Percentiles rank a stretch among this genome's conserved stretches.
Conservation (phyloP, 1,284 basidiomycete species). For the Coniferiporia weirii region DNA sequence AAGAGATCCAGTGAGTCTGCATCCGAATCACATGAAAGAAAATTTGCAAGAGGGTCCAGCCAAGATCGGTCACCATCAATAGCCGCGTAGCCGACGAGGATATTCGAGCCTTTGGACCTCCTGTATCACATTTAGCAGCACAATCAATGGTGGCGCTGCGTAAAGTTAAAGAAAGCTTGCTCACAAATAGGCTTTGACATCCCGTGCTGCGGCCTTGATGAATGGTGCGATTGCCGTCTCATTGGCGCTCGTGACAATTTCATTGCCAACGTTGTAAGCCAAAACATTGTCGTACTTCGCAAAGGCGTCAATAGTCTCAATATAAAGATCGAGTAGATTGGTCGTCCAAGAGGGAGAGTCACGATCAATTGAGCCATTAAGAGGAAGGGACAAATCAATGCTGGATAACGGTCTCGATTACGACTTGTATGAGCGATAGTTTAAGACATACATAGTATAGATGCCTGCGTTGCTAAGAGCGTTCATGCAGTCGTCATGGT, state of each 20-base stretch:
- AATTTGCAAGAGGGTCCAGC: slow-evolving; percentile 71
- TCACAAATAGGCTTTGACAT: slow-evolving; percentile 80
- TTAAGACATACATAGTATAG: slow-evolving; percentile 69
- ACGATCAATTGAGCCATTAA: slow-evolving; percentile 85
- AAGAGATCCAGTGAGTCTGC: slow-evolving; percentile 75
- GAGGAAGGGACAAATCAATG: slow-evolving; percentile 79
- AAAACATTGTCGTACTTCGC: slow-evolving; percentile 80
- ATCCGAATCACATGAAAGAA: slow-evolving; percentile 77
- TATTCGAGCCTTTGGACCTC: slow-evolving; percentile 59
- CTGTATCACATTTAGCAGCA: slow-evolving; percentile 30
- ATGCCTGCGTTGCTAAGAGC: slow-evolving; percentile 75
- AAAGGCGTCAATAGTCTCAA: slow-evolving; percentile 74
- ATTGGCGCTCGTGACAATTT: slow-evolving; percentile 62
- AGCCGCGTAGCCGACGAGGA: slow-evolving; percentile 81
- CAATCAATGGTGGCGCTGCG: slow-evolving; percentile 12
- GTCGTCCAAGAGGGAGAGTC: slow-evolving; percentile 75
- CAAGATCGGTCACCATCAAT: slow-evolving; percentile 71
- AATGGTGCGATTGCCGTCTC: slow-evolving; percentile 69
- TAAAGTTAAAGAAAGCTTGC: neutral
- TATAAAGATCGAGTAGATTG: slow-evolving; percentile 77
- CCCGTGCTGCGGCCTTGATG: slow-evolving; percentile 88
- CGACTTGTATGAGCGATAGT: slow-evolving; percentile 15
- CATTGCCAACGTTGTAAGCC: slow-evolving; percentile 86
- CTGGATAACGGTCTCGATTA: slow-evolving; percentile 31
- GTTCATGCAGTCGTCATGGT: slow-evolving; percentile 86